Conservation (phyloP, 495 filamentous ascomycete species). For the Penicillium argentinense region DNA sequence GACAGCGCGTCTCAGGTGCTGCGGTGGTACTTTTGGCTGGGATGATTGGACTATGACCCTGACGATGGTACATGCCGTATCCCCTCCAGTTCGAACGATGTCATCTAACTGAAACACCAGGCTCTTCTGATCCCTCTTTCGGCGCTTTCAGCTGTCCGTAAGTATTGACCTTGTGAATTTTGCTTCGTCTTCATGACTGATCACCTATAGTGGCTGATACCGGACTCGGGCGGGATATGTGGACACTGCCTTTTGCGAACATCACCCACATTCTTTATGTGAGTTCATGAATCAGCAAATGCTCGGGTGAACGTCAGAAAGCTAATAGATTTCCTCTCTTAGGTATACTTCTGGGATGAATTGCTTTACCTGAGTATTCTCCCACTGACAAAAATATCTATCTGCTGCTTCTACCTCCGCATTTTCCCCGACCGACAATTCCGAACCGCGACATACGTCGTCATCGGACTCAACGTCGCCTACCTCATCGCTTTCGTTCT, state of each 20-base stretch:
- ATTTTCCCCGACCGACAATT: constrained; percentile 39
- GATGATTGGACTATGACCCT: constrained; percentile 34
- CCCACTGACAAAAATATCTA: constrained; percentile 39
- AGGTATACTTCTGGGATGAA: constrained; percentile 35
- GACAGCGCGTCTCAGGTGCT: constrained; percentile 23
- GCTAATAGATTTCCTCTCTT: background rate
- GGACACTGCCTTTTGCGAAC: constrained; percentile 45
- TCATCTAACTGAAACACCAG: constrained; percentile 9
- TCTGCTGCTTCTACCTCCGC: constrained; percentile 40
- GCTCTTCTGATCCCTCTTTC: constrained; percentile 22
- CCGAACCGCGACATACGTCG: constrained; percentile 25
- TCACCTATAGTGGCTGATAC: constrained; percentile 28
- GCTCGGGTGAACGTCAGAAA: too few species aligned
- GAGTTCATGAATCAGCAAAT: constrained; percentile 3
- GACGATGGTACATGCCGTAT: constrained; percentile 22
- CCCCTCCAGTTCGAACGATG: background rate
- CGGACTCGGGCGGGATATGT: constrained; percentile 48
- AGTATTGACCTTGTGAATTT: background rate
- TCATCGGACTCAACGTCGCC: constrained; percentile 36
- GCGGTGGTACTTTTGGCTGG: constrained; percentile 26
- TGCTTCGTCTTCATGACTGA: background rate
- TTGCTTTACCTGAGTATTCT: constrained; percentile 35
- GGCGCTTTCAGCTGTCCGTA: constrained; percentile 28
- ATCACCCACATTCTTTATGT: constrained; percentile 41
- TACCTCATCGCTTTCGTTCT: constrained; percentile 42